These are phyloP conservation scores for Colletotrichum zoysiae DNA, from an alignment of 2,329 filamentous ascomycete genomes.

Conservation along the genomic window DNA sequence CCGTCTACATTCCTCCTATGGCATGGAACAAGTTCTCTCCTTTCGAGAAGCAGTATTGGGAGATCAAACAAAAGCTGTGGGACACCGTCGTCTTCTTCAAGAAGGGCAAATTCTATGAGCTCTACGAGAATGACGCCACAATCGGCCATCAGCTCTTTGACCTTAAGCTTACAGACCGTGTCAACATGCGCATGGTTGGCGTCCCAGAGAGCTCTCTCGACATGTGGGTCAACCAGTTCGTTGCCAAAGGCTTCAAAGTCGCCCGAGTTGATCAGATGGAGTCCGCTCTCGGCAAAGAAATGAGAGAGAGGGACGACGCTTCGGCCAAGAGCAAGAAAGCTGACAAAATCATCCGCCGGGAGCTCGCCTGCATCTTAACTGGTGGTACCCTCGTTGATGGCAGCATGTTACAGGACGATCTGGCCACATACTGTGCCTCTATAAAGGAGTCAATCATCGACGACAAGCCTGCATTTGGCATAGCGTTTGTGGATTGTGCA, in stretches of 20 bases:
- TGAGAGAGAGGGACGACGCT: slow-evolving; percentile 87
- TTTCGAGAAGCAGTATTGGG: slow-evolving; percentile 99
- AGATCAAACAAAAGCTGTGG: slow-evolving; percentile 98
- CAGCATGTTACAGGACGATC: slow-evolving; percentile 97
- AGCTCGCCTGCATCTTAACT: slow-evolving; percentile 91
- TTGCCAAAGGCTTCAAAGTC: slow-evolving; percentile 98
- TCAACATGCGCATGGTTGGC: slow-evolving; percentile 99
- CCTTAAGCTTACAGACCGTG: slow-evolving; percentile 95
- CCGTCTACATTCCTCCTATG: slow-evolving; percentile 86
- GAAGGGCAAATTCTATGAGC: slow-evolving; percentile 98
- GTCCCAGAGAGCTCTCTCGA: slow-evolving; percentile 96
- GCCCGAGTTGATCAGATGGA: slow-evolving; percentile 97
- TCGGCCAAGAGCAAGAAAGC: slow-evolving; percentile 74
- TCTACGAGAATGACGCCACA: slow-evolving; percentile 98
- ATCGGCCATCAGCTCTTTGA: slow-evolving; percentile 97
- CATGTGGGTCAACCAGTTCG: slow-evolving; percentile 98
- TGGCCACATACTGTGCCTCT: slow-evolving; percentile 95
- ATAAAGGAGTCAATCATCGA: slow-evolving; percentile 87
- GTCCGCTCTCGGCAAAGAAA: slow-evolving; percentile 94
- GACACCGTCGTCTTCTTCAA: slow-evolving; percentile 99
- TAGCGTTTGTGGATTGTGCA: slow-evolving; percentile 94
- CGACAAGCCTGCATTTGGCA: slow-evolving; percentile 85
- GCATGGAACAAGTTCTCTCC: slow-evolving; percentile 88
- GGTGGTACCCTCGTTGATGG: slow-evolving; percentile 94
- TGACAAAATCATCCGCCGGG: slow-evolving; percentile 93